Conservation (phyloP, 2,329 filamentous ascomycete genomes). For the Epichloe festucae region DNA sequence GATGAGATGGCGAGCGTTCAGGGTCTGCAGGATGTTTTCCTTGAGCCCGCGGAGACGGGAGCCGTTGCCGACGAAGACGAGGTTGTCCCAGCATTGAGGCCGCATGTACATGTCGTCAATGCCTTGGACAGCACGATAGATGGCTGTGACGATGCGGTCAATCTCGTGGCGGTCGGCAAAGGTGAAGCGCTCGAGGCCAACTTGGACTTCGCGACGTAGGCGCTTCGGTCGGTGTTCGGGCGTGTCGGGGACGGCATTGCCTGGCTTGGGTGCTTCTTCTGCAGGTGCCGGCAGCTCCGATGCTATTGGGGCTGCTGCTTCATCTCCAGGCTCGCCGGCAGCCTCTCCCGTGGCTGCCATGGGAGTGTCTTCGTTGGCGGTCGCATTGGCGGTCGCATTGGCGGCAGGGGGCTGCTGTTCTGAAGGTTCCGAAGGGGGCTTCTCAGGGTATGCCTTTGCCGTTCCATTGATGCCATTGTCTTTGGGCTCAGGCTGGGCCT, state of each 20-base stretch:
- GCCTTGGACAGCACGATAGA: constrained; percentile 71
- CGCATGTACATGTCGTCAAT: constrained; percentile 79
- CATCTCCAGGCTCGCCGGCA: constrained; percentile 1
- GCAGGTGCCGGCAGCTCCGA: not conserved
- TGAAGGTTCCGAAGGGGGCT: not conserved
- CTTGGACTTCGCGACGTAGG: constrained; percentile 55
- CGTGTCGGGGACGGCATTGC: constrained; percentile 12
- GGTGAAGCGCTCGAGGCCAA: constrained; percentile 63
- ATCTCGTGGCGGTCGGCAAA: constrained; percentile 60
- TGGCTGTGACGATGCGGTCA: constrained; percentile 69
- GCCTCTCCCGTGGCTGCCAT: not conserved
- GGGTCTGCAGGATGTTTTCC: constrained; percentile 70
- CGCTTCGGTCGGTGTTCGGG: constrained; percentile 40
- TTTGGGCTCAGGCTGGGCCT: constrained; percentile 27
- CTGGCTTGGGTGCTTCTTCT: not conserved
- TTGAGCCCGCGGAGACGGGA: constrained; percentile 63
- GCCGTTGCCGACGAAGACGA: constrained; percentile 88
- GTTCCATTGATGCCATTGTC: constrained; percentile 12
- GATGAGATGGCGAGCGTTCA: constrained; percentile 73
- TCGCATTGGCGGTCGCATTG: not conserved
- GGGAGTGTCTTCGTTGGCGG: not conserved
- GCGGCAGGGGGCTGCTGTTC: constrained; percentile 2
- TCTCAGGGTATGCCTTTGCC: constrained; percentile 7
- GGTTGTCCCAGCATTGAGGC: constrained; percentile 76
- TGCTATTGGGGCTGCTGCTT: constrained; percentile 6